Evolutionary conservation across 1,284 basidiomycete genomes (phyloP).

Genomic region (Heimioporus punctisporus): DNA sequence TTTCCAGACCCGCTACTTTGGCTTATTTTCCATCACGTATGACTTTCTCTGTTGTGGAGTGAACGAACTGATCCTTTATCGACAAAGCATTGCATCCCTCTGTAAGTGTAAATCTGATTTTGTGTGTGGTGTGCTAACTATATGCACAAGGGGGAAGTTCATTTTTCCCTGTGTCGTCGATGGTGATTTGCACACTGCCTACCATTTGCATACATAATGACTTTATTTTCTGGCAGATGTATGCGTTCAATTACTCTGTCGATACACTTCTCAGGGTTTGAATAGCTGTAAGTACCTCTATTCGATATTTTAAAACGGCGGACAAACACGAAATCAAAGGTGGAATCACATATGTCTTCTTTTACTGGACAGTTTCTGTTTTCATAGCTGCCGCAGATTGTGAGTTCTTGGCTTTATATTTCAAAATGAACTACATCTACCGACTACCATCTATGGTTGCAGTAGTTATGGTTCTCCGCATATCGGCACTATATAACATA

Average conservation of each 20-base stretch:
- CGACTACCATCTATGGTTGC: no score
- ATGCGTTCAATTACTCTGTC: background rate
- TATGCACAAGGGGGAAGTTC: background rate
- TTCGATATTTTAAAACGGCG: background rate
- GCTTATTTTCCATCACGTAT: background rate
- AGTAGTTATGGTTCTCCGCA: background rate
- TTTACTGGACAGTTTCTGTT: background rate
- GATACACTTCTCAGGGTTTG: background rate
- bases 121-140: no score
- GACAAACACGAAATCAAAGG: background rate
- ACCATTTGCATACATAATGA: background rate
- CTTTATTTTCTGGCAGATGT: background rate
- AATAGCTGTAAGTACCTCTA: background rate
- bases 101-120: no score
- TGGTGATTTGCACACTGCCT: background rate
- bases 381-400: background rate
- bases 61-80: background rate
- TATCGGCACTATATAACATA: background rate
- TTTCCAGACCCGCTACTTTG: background rate
- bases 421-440: background rate
- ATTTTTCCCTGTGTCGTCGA: background rate
- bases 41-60: background rate
- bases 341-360: background rate
- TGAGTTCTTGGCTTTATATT: background rate
- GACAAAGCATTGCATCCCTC: background rate